Evolutionary conservation across 371 early-diverging fungal species (phyloP).

Genomic region (Coemansia sp.): DNA sequence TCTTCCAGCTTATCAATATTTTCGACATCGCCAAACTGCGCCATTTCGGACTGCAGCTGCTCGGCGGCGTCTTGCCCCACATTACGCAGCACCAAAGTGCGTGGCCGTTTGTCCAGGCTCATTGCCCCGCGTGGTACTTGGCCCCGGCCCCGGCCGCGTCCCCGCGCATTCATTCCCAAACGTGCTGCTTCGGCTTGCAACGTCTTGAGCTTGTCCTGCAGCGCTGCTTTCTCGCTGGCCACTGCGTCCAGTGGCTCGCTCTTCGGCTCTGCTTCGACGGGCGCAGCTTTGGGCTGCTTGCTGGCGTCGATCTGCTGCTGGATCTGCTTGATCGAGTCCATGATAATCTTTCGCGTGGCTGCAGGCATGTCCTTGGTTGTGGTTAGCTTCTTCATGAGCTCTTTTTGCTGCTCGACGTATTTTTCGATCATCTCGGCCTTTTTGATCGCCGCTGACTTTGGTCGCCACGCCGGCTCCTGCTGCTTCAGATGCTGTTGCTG

Average conservation of each 20-base stretch:
- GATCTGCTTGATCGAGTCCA: constrained; percentile 50
- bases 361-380: constrained; percentile 40
- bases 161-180: constrained; percentile 11
- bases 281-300: constrained; percentile 16
- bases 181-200: constrained; percentile 31
- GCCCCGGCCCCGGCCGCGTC: constrained; percentile 4
- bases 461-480: constrained; percentile 33
- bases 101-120: constrained; percentile 46
- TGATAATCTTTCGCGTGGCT: constrained; percentile 46
- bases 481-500: neutral
- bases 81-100: constrained; percentile 36
- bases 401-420: constrained; percentile 48
- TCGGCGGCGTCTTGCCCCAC: constrained; percentile 28
- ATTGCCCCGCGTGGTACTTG: constrained; percentile 21
- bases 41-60: constrained; percentile 34
- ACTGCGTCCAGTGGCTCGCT: constrained; percentile 2
- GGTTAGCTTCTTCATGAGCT: constrained; percentile 44
- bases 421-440: constrained; percentile 48
- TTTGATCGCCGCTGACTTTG: constrained; percentile 45
- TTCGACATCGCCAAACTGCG: constrained; percentile 44
- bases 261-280: neutral
- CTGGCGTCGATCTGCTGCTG: constrained; percentile 36
- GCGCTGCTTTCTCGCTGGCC: constrained; percentile 21
- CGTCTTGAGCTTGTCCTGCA: constrained; percentile 31
- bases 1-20: constrained; percentile 24